Evolutionary conservation across 768 basidiomycete genomes (phyloP).

Genomic region (Kwoniella mangroviensis): DNA sequence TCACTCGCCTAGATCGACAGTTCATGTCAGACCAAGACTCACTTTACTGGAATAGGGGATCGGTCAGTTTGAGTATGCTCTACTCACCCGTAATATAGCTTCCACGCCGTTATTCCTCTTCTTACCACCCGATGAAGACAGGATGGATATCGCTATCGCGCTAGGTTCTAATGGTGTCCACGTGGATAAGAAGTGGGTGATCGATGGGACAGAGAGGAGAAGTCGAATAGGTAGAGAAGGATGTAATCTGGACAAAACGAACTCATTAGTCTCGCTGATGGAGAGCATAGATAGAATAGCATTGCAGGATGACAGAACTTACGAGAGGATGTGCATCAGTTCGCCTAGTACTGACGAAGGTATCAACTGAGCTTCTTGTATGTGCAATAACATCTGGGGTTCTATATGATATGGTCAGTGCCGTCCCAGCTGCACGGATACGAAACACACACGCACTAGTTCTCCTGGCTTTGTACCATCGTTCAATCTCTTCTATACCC

Average conservation of each 20-base stretch:
- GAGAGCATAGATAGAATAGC: neutral
- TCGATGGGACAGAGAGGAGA: slow-evolving; percentile 46
- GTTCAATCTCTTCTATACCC: slow-evolving; percentile 40
- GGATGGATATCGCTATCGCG: slow-evolving; percentile 35
- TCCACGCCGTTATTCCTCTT: slow-evolving; percentile 22
- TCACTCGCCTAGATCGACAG: slow-evolving; percentile 9
- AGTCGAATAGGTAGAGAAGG: slow-evolving; percentile 35
- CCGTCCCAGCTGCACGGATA: neutral
- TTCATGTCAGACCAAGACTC: neutral
- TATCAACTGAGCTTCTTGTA: slow-evolving; percentile 46
- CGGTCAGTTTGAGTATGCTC: neutral
- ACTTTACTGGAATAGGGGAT: neutral
- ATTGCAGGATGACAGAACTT: slow-evolving; percentile 14
- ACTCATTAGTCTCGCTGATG: neutral
- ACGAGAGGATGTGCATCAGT: slow-evolving; percentile 46
- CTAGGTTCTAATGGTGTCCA: slow-evolving; percentile 42
- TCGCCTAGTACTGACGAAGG: slow-evolving; percentile 32
- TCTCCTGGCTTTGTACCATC: slow-evolving; percentile 30
- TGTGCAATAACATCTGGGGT: slow-evolving; percentile 35
- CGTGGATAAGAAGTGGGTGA: slow-evolving; percentile 31
- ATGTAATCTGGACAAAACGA: slow-evolving; percentile 26
- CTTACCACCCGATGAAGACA: slow-evolving; percentile 22
- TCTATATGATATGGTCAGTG: slow-evolving; percentile 23
- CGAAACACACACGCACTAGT: slow-evolving; percentile 31
- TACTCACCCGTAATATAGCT: slow-evolving; percentile 27